Conservation (phyloP, 2,329 filamentous ascomycete genomes). For the Cladophialophora chaetospira region DNA sequence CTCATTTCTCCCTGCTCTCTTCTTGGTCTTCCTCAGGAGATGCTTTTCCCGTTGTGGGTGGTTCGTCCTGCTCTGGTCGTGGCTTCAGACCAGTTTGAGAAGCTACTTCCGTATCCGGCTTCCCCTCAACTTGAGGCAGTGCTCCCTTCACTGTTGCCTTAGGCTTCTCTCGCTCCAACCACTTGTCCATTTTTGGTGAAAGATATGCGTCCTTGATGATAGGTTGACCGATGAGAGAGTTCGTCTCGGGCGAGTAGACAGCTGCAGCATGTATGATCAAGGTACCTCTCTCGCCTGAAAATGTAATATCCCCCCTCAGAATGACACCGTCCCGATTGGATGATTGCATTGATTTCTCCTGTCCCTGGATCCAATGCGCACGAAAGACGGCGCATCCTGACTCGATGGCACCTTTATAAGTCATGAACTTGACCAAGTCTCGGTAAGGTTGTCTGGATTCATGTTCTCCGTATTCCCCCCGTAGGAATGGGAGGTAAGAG, state of each 20-base stretch:
- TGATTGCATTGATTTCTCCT: conserved; percentile 6
- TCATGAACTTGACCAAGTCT: conserved; percentile 25
- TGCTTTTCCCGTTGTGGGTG: not conserved
- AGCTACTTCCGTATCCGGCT: not conserved
- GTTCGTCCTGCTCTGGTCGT: not conserved
- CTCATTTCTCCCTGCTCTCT: conserved; percentile 9
- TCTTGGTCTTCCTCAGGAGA: conserved; percentile 3
- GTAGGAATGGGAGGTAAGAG: conserved; percentile 20
- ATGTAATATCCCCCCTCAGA: conserved; percentile 22
- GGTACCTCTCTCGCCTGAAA: conserved; percentile 24
- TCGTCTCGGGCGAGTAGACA: conserved; percentile 24
- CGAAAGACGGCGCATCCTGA: conserved; percentile 23
- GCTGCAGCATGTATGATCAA: conserved; percentile 23
- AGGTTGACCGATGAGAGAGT: conserved; percentile 22
- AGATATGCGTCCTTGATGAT: conserved; percentile 18
- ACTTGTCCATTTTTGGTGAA: conserved; percentile 18
- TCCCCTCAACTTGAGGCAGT: not conserved
- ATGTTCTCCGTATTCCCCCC: conserved; percentile 26
- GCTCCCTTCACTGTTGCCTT: not conserved
- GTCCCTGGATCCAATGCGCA: conserved; percentile 17
- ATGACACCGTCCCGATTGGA: conserved; percentile 11
- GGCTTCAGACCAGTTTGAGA: not conserved
- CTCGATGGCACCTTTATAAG: conserved; percentile 26
- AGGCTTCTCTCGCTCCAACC: conserved; percentile 8
- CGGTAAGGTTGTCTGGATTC: conserved; percentile 17